Evolutionary conservation across 345 rosid genomes (phyloP), one percentile per base, ranked within the genome.

Genomic region (Syzygium aqueum): DNA sequence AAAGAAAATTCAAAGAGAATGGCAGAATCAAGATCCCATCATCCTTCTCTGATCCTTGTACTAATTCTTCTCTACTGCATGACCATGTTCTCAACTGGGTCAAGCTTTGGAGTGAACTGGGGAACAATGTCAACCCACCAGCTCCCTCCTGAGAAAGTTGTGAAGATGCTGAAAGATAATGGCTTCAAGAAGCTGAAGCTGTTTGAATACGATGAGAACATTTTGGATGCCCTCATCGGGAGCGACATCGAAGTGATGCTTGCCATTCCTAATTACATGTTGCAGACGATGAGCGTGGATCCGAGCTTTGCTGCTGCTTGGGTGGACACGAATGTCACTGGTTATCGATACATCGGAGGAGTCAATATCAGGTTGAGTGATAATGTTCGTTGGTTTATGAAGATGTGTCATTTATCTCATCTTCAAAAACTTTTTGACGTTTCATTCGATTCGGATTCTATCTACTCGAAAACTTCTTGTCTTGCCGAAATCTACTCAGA

Each of bases 241-340:
- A 90, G 95, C 53, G 88, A 91, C 43, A 94, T 96, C 67, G 96
- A 96, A 89, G 99, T 96, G 86, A 96, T 96, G 97, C 89, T 96
- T 25, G 99, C 94, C 13, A 91, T 96, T 85, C 99, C 99, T 54
- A 95, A 96, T 92, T 90, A 93, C 89, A 88, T 94, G 94, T 93
- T 96, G 84, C 78, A 89, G 86, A 80, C 91, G 51, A 27, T 96
- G 85, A 93, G 96, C 88, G 78, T 86, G 85, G 95, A 93, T 87
- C 80, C 90, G 61, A 46, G 85, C 49, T 91, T 88, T n/a, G 98
- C 98, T 61, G 94, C 89, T 84, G 89, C 92, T 59, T 95, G 99
- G 98, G 97, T 96, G 28, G 91, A 94, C 61, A 93, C 91, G 19
- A 96, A 96, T 90, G 95, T 96, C 84, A 90, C 99, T n/a, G 77